A percentile compares a stretch with the other conserved stretches of the same genome.
phyloP scores from a whole-genome alignment of 225 moss, liverwort and hornwort species.

The Ulota crispa region DNA sequence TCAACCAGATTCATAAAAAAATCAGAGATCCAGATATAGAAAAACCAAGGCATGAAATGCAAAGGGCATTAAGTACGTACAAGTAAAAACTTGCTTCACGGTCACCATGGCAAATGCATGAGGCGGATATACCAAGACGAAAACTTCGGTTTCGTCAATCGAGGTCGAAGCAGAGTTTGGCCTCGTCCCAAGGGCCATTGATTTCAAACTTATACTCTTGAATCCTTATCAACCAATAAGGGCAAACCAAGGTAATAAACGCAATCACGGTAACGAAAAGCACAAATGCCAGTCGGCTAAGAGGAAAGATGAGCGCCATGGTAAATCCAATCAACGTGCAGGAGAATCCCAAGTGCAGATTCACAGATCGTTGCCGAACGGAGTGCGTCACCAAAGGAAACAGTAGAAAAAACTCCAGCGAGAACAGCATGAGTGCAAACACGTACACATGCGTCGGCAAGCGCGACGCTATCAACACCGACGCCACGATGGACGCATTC shows the following conservation, averaged over 20 bases:
- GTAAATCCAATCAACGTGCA: conserved; percentile 67
- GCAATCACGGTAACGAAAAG: conserved; percentile 71
- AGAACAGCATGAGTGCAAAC: conserved; percentile 94
- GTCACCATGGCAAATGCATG: not conserved
- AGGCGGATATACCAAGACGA: not conserved
- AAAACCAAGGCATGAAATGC: not conserved
- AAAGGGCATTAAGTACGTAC: not conserved
- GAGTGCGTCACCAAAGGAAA: conserved; percentile 83
- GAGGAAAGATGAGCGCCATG: conserved; percentile 69
- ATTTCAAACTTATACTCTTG: conserved; percentile 97
- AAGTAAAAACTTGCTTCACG: not conserved
- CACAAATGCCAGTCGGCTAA: conserved; percentile 73
- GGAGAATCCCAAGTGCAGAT: conserved; percentile 80
- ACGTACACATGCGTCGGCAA: conserved; percentile 69
- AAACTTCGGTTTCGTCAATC: conserved; percentile 32
- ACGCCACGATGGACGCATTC: conserved; percentile 94
- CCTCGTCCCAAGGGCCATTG: conserved; percentile 98
- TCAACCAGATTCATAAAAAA: too few species aligned
- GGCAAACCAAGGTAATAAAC: conserved; percentile 81
- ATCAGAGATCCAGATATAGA: not conserved
- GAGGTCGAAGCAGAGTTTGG: conserved; percentile 88
- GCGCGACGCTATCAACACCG: conserved; percentile 89
- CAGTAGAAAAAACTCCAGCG: conserved; percentile 82
- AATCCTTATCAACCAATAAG: conserved; percentile 88
- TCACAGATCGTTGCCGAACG: conserved; percentile 71